Percentiles rank a stretch among this genome's conserved stretches.
phyloP scores from a whole-genome alignment of 2,329 filamentous ascomycete species.

The Ophiostoma perfectum region DNA sequence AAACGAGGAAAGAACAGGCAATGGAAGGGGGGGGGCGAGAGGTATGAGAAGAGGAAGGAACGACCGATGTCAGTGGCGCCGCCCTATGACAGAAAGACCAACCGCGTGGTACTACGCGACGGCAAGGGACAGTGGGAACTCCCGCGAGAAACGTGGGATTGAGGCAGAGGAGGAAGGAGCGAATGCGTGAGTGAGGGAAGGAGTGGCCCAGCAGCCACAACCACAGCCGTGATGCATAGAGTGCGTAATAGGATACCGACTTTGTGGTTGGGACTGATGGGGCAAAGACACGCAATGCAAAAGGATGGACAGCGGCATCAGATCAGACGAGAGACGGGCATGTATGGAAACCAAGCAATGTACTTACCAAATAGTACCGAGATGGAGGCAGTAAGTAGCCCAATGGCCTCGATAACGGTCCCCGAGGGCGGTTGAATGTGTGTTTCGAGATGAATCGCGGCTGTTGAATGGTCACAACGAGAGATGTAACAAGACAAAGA shows the following conservation, averaged over 20 bases:
- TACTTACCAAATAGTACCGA: too few species aligned
- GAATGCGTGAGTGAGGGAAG: background rate
- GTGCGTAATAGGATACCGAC: background rate
- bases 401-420: too few species aligned
- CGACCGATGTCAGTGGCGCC: background rate
- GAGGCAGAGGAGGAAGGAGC: background rate
- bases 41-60: background rate
- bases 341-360: too few species aligned
- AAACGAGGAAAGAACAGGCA: conserved; percentile 2
- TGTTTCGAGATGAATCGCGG: too few species aligned
- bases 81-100: background rate
- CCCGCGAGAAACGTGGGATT: conserved; percentile 3
- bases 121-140: background rate
- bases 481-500: too few species aligned
- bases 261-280: background rate
- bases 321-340: too few species aligned
- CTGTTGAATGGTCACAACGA: too few species aligned
- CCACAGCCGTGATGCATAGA: background rate
- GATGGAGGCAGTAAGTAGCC: too few species aligned
- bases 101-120: background rate
- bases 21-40: background rate
- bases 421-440: too few species aligned
- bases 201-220: background rate
- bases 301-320: too few species aligned
- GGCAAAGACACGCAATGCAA: background rate